Conservation (phyloP, 129 eudicot genomes). For the Smallanthus sonchifolius region DNA sequence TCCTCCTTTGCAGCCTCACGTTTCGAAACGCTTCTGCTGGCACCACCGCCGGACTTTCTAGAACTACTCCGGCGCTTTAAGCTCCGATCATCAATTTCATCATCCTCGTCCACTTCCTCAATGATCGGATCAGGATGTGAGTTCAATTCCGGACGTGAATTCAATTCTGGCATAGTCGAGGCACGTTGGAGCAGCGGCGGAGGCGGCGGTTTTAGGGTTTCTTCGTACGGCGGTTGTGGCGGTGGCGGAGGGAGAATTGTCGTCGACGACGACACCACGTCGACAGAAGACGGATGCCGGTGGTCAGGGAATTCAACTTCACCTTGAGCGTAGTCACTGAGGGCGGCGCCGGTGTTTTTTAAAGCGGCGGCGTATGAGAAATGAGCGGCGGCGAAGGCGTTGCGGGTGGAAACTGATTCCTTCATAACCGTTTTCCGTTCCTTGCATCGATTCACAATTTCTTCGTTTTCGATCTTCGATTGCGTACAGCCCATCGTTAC, state of each 20-base stretch:
- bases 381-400: constrained; percentile 96
- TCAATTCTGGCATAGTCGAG: constrained; percentile 61
- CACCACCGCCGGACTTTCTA: constrained; percentile 28
- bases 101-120: constrained; percentile 61
- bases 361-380: constrained; percentile 69
- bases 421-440: constrained; percentile 74
- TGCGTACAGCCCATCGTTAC: constrained; percentile 76
- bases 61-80: constrained; percentile 45
- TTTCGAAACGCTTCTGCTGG: constrained; percentile 25
- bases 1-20: constrained; percentile 36
- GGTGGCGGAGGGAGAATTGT: constrained; percentile 28
- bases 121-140: constrained; percentile 52
- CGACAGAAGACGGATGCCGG: constrained; percentile 19
- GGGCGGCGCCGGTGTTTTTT: constrained; percentile 97
- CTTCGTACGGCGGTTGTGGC: constrained; percentile 34
- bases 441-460: constrained; percentile 73
- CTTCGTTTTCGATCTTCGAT: constrained; percentile 97
- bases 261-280: constrained; percentile 7
- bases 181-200: constrained; percentile 71
- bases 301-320: constrained; percentile 42
- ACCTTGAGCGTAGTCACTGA: constrained; percentile 85
- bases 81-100: constrained; percentile 46
- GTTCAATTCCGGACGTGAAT: constrained; percentile 37
- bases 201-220: constrained; percentile 41
- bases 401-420: constrained; percentile 69